A percentile compares a stretch with the other conserved stretches of the same genome.
Evolutionary conservation across 352 stramenopile species (phyloP).

Genomic region (Globisporangium sylvaticum): DNA sequence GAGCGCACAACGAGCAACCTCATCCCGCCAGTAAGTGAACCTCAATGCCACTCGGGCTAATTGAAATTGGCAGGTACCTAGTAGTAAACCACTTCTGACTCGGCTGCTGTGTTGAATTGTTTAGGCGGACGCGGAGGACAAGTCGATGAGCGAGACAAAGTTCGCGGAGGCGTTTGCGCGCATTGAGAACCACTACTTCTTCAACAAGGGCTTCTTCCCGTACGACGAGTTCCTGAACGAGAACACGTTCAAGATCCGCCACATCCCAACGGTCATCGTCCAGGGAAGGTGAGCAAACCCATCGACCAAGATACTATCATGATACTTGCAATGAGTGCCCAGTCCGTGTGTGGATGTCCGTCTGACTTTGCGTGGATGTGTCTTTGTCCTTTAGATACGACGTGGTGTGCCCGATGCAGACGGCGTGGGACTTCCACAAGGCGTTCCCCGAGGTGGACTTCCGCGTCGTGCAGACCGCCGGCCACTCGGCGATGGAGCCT

Average conservation of each 20-base stretch:
- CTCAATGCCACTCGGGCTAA: neutral
- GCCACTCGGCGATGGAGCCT: conserved; percentile 72
- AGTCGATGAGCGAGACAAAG: conserved; percentile 74
- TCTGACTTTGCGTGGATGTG: neutral
- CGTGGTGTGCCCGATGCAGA: conserved; percentile 86
- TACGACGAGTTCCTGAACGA: conserved; percentile 85
- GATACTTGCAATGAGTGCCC: too few relatives aligned
- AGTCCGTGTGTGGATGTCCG: neutral
- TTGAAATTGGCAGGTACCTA: too few relatives aligned
- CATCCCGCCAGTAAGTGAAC: conserved; percentile 39
- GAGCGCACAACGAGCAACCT: conserved; percentile 88
- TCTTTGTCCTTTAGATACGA: conserved; percentile 54
- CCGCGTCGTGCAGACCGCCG: conserved; percentile 65
- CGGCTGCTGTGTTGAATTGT: neutral
- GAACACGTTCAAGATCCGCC: conserved; percentile 87
- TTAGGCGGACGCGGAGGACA: conserved; percentile 56
- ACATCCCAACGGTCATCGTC: conserved; percentile 91
- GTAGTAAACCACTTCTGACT: too few relatives aligned
- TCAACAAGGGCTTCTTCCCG: conserved; percentile 89
- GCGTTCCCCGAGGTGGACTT: conserved; percentile 67
- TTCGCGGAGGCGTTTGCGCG: conserved; percentile 90
- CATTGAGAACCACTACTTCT: conserved; percentile 94
- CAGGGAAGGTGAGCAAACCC: conserved; percentile 61
- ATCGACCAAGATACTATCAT: neutral
- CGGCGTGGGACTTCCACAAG: conserved; percentile 86